Conservation (phyloP, 805 yeast genomes). For the Candida alai region DNA sequence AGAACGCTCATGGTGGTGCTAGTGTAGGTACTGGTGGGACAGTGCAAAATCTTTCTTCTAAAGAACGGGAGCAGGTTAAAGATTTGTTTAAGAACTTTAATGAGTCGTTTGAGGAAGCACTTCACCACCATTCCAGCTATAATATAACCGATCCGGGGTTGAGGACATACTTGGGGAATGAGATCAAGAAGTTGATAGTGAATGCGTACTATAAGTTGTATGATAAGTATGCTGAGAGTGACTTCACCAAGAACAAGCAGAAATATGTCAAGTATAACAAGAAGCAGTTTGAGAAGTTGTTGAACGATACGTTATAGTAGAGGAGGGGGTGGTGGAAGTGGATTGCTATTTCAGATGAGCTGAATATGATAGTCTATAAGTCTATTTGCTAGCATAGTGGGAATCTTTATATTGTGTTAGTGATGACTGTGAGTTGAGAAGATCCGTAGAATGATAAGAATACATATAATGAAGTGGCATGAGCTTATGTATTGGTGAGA, state of each 20-base stretch:
- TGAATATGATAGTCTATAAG: too few relatives aligned
- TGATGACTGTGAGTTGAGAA: too few relatives aligned
- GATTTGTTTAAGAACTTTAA: conserved; percentile 83
- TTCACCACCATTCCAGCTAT: conserved; percentile 60
- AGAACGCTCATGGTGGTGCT: conserved; percentile 8
- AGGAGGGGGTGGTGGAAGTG: too few relatives aligned
- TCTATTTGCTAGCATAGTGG: too few relatives aligned
- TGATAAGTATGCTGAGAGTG: conserved; percentile 68
- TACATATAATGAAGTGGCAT: too few relatives aligned
- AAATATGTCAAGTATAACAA: conserved; percentile 69
- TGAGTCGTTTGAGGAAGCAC: conserved; percentile 74
- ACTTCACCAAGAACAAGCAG: conserved; percentile 63
- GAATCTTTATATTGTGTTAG: too few relatives aligned
- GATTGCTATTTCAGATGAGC: too few relatives aligned
- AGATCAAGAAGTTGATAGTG: conserved; percentile 66
- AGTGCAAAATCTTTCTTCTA: conserved; percentile 39
- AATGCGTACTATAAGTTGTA: conserved; percentile 85
- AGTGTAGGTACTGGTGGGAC: conserved; percentile 9
- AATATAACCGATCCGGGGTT: conserved; percentile 64
- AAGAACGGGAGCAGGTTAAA: conserved; percentile 77
- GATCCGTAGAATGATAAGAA: too few relatives aligned
- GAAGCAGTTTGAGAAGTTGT: conserved; percentile 36
- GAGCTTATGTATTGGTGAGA: too few relatives aligned
- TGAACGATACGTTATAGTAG: conserved; percentile 20
- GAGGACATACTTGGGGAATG: conserved; percentile 60